Evolutionary conservation across 257 asterid species (phyloP), one percentile per base, ranked within the genome.

Genomic region (Echium plantagineum): DNA sequence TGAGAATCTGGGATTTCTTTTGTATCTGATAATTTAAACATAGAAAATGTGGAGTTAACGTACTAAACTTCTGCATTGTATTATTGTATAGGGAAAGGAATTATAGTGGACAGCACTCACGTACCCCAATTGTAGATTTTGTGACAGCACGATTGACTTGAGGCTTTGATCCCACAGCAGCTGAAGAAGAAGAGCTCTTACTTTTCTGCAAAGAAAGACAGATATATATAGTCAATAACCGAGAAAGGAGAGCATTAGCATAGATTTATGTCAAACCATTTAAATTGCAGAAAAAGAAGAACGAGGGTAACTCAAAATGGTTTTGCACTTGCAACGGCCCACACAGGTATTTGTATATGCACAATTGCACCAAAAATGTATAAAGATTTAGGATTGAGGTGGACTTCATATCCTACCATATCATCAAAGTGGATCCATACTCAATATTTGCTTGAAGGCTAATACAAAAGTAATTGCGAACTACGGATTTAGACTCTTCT

Each of bases 1-100:
- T 89, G 18, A 89, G 75, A 67, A 84, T 78, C 77, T 93, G 91
- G 0, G 75, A 90, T 61, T 86, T 93, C 54, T 67, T 74, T 63
- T 73, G 83, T 70, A 76, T 58, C 98, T 87, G 88, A 81, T 70
- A 31, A 66, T 59, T 63, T 42, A 69, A 48, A 71, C 71, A 64
- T 12, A 58, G 48, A 60, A 3, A 17, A 28, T 5, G 22, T 38
- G 52, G 60, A 55, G 54, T 63, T 58, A 47, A 52, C 24, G 35
- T 58, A 49, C 42, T 12, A 18, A 31, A 59, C 21, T 20, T 2
- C 52, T 38, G n/a, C n/a, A n/a, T n/a, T n/a, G n/a, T n/a, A n/a
- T n/a, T 21, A 21, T 18, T 52, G 30, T 52, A 66, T 0, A 58
- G 55, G 48, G 58, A 15, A 20, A 26, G 12, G 19, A 32, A 35